These are phyloP conservation scores for Calocybe gangraenosa DNA, from an alignment of 768 basidiomycete genomes.

Conservation along the genomic window DNA sequence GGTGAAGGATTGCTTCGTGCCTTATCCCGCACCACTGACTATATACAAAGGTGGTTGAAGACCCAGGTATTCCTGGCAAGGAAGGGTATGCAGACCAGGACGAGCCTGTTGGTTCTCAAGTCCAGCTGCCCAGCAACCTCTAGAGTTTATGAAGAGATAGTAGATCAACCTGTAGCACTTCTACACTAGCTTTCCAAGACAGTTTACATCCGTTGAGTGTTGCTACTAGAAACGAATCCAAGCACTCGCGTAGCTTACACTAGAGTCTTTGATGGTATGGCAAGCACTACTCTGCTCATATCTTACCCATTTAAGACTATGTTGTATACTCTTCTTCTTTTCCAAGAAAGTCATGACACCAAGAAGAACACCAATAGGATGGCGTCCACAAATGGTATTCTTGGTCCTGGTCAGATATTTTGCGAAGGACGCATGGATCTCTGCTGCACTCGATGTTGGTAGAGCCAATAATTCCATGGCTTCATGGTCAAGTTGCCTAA, in stretches of 20 bases:
- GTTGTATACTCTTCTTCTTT: slow-evolving; percentile 27
- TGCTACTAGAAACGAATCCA: slow-evolving; percentile 57
- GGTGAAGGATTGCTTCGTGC: slow-evolving; percentile 28
- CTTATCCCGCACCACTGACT: slow-evolving; percentile 1
- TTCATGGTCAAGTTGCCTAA: slow-evolving; percentile 79
- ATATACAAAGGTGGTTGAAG: slow-evolving; percentile 55
- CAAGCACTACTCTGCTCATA: slow-evolving; percentile 93
- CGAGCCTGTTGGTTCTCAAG: slow-evolving; percentile 52
- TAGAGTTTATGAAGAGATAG: slow-evolving; percentile 13
- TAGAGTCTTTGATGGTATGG: slow-evolving; percentile 65
- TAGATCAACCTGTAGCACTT: background rate
- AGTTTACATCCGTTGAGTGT: too few relatives aligned
- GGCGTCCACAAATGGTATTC: slow-evolving; percentile 97
- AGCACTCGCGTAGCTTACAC: slow-evolving; percentile 96
- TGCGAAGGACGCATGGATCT: slow-evolving; percentile 60
- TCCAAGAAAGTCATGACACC: slow-evolving; percentile 67
- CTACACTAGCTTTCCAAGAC: background rate
- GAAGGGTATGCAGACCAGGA: slow-evolving; percentile 47
- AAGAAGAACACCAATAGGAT: slow-evolving; percentile 91
- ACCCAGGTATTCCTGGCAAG: slow-evolving; percentile 65
- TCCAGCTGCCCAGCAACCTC: slow-evolving; percentile 32
- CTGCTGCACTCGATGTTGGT: slow-evolving; percentile 44
- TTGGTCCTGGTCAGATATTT: slow-evolving; percentile 68
- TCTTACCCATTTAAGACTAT: slow-evolving; percentile 73
- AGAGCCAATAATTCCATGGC: slow-evolving; percentile 72